These are phyloP conservation scores for Fusarium gaditjirri DNA, from an alignment of 2,329 filamentous ascomycete genomes.

Conservation along the genomic window DNA sequence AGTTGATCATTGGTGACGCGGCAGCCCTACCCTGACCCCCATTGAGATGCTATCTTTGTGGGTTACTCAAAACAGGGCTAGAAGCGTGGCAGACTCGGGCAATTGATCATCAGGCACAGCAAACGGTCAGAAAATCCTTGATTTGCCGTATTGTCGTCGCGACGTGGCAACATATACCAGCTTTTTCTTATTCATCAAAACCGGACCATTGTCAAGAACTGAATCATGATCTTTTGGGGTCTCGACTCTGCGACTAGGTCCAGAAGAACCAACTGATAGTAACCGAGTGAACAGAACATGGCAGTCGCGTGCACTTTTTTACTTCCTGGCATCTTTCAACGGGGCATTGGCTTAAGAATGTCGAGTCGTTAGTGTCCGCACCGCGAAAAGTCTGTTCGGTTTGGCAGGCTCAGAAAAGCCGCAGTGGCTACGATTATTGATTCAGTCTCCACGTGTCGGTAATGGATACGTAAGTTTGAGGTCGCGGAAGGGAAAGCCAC, in stretches of 20 bases:
- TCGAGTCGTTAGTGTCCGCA: slow-evolving; percentile 23
- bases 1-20: slow-evolving; percentile 39
- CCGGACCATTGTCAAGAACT: slow-evolving; percentile 1
- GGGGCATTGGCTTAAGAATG: slow-evolving; percentile 10
- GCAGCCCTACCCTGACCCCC: slow-evolving; percentile 33
- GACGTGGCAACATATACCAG: slow-evolving; percentile 27
- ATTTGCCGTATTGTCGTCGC: slow-evolving; percentile 24
- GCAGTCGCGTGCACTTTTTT: slow-evolving; percentile 27
- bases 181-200: slow-evolving; percentile 2
- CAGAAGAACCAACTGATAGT: neutral
- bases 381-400: slow-evolving; percentile 30
- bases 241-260: neutral
- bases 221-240: slow-evolving; percentile 18
- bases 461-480: slow-evolving; percentile 7
- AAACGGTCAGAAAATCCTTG: slow-evolving; percentile 24
- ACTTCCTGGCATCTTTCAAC: slow-evolving; percentile 21
- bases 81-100: slow-evolving; percentile 8
- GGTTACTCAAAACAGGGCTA: slow-evolving; percentile 1
- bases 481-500: slow-evolving; percentile 16
- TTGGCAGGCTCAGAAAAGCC: slow-evolving; percentile 19
- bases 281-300: neutral
- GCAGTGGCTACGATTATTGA: slow-evolving; percentile 22
- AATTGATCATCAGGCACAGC: slow-evolving; percentile 39
- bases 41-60: slow-evolving; percentile 16
- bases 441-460: slow-evolving; percentile 31